Evolutionary conservation across 805 yeast species (phyloP), one percentile per base, ranked within the genome.

Genomic region (Saccharomycopsis fibuligera): DNA sequence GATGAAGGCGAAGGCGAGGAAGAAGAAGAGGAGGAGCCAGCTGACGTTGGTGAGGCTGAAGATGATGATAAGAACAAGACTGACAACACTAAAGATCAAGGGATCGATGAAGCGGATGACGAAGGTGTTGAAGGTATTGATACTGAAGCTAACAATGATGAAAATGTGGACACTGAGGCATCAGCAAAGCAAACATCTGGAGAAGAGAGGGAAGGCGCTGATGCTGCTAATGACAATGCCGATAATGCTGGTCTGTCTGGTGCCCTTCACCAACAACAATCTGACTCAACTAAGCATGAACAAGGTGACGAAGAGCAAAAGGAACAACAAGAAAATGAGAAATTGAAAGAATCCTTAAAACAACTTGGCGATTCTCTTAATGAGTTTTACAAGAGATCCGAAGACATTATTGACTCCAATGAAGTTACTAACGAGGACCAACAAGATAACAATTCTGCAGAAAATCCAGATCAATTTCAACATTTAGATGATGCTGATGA

Each of bases 351-450:
- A 58, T 79, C 95, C 0, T 70, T 91, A 65, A 86, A 86, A 62
- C 89, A 89, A 61, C 73, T 93, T 12, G 98, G 99, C 45, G 97
- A 90, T 64, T 78, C 96, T 1, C 62, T 90, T 67, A 86, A 91
- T 58, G 96, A 90, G 60, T 91, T 85, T 67, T 95, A 91, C 62
- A 84, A 87, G 61, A 83, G 96, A 58, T 81, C 85, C 54, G 88
- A 86, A 62, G 96, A 89, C 57, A 91, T 93, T 53, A 22, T 40
- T 16, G 43, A 48, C 12, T 41, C 50, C 12, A 45, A 44, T 25
- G 79, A 78, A 36, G 69, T 24, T 2, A 23, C 39, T 16, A 23
- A 69, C 25, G 69, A 74, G 40, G 68, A 64, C 22, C 63, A 60
- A 3, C 52, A 62, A 23, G 80, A 81, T 10, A 74, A 76, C 46